These are phyloP conservation scores for Metschnikowia lachancei DNA, from an alignment of 805 yeast species.

Conservation along the genomic window DNA sequence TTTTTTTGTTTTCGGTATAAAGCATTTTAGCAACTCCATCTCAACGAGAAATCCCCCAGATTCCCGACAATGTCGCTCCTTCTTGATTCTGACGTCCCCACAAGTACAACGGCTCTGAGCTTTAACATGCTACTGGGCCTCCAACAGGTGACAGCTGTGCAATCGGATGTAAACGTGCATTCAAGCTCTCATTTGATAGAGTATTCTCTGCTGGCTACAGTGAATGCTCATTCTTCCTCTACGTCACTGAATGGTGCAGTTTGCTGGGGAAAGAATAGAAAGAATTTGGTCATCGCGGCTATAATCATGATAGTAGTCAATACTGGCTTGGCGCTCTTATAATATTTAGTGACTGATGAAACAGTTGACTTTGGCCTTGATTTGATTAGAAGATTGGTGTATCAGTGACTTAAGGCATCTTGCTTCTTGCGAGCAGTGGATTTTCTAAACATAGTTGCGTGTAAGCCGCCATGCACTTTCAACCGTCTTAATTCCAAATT, in stretches of 20 bases:
- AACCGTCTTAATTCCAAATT: no score
- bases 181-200: background rate
- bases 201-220: background rate
- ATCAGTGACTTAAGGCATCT: no score
- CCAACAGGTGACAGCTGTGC: constrained; percentile 13
- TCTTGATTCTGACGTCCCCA: constrained; percentile 14
- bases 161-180: constrained; percentile 2
- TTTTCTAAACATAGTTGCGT: no score
- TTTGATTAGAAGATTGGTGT: no score
- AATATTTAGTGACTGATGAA: background rate
- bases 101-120: constrained; percentile 7
- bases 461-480: no score
- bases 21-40: no score
- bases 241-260: constrained; percentile 1
- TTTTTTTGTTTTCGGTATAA: no score
- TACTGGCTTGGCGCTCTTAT: background rate
- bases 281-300: background rate
- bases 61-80: constrained; percentile 17
- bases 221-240: background rate
- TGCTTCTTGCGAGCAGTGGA: no score
- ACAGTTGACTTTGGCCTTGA: no score
- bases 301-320: background rate
- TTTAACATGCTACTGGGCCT: constrained; percentile 18
- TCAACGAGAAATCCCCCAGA: no score
- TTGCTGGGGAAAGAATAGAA: background rate